Evolutionary conservation across 805 yeast genomes (phyloP), one percentile per base, ranked within the genome.

Genomic region (Hanseniaspora occidentalis): DNA sequence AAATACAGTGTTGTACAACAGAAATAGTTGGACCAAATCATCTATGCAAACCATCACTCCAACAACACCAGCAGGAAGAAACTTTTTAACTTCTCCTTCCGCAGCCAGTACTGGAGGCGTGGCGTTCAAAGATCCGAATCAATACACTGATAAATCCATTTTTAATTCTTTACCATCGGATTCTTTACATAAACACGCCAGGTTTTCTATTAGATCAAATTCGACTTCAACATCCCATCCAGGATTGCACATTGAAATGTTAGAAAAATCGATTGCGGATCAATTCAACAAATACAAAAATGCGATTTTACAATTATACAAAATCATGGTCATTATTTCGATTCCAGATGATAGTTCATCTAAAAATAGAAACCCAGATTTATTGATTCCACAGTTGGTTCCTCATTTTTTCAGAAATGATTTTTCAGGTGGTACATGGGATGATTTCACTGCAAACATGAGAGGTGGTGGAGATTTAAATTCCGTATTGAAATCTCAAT

Each of bases 371-470:
- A 29, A 9, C 16, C 31, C 36, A 35, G 16, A 27, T 58, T 13
- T 45, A 4, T 22, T 14, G 5, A 42, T 79, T 26, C 92, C 89
- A 0, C 80, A 79, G 52, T 61, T 77, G 2, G 73, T 77, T 47
- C 86, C 92, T 7, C 65, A 92, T 44, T 78, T 81, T 50, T 58
- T 82, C 16, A 66, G 70, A 33, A 75, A 76, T 22, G 74, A 71
- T 41, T 81, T 77, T 54, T 77, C 77, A 48, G 89, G 86, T 14
- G 89, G 88, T n/a, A 77, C 78, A 45, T 81, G 86, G 79, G 70
- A 73, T 37, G 80, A 79, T 50, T 84, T 83, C 20, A 78, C 79
- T 47, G 71, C 74, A 47, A 29, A 16, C 17, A 29, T 29, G 33
- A n/a, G 4, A 16, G 16, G 16, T 8, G 17, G 16, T 4, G 18